phyloP scores from a whole-genome alignment of 495 filamentous ascomycete species.

The Baudoinia panamericana region DNA sequence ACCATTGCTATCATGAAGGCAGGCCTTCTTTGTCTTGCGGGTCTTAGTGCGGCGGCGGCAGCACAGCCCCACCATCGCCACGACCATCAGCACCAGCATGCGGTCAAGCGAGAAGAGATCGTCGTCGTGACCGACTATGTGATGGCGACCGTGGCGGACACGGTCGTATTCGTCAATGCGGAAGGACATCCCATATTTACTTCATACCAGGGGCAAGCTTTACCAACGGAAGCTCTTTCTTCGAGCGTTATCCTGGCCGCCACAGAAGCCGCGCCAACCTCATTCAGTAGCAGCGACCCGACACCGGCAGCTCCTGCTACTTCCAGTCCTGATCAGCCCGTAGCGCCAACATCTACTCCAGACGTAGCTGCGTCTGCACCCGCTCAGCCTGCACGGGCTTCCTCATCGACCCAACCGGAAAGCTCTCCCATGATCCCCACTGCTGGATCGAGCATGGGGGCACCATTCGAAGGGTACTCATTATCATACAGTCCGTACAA shows the following conservation, averaged over 20 bases:
- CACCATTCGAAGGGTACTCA: constrained; percentile 32
- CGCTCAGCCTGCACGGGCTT: constrained; percentile 14
- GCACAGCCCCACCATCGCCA: constrained; percentile 10
- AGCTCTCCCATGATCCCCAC: constrained; percentile 8
- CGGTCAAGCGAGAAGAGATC: background rate
- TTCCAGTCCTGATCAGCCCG: background rate
- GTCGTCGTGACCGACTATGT: constrained; percentile 17
- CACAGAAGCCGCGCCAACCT: background rate
- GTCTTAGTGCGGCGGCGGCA: background rate
- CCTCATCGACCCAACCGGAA: constrained; percentile 13
- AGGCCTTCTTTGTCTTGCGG: constrained; percentile 9
- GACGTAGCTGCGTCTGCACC: background rate
- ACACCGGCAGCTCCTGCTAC: constrained; percentile 1
- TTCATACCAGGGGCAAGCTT: constrained; percentile 9
- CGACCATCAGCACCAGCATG: constrained; percentile 3
- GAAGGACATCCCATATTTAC: constrained; percentile 40
- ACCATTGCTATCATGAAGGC: constrained; percentile 10
- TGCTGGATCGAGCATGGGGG: background rate
- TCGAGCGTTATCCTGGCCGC: background rate
- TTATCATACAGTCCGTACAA: constrained; percentile 69
- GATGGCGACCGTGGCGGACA: constrained; percentile 30
- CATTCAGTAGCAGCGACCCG: background rate
- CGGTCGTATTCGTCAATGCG: constrained; percentile 54
- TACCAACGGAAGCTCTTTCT: background rate
- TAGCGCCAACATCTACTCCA: constrained; percentile 7